phyloP scores from a whole-genome alignment of 176 grass and related monocot genomes.

The Eremochloa ophiuroides region DNA sequence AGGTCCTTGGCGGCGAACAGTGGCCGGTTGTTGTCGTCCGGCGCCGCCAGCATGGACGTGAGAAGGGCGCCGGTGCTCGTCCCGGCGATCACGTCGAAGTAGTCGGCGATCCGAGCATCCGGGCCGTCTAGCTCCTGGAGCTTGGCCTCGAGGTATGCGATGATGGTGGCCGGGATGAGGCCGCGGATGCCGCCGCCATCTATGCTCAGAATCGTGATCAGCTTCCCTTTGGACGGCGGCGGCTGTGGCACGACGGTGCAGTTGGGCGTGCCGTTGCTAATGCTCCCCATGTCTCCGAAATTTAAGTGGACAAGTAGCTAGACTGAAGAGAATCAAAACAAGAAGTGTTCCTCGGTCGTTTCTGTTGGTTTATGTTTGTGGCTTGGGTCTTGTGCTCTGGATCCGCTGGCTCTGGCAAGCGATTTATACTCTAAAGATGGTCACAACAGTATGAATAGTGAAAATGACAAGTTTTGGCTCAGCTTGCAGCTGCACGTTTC shows the following conservation, averaged over 20 bases:
- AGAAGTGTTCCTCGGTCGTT: too few relatives aligned
- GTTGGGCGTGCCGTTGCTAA: neutral
- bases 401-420: too few relatives aligned
- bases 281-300: conserved; percentile 1
- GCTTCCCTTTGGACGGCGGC: conserved; percentile 31
- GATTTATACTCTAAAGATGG: too few relatives aligned
- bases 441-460: too few relatives aligned
- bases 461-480: too few relatives aligned
- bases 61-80: conserved; percentile 62
- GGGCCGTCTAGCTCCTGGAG: conserved; percentile 66
- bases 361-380: too few relatives aligned
- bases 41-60: conserved; percentile 54
- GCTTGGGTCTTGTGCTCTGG: too few relatives aligned
- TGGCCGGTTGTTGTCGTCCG: conserved; percentile 42
- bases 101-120: conserved; percentile 52
- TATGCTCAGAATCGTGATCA: conserved; percentile 65
- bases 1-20: conserved; percentile 52
- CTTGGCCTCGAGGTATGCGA: conserved; percentile 52
- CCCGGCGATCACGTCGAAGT: conserved; percentile 66
- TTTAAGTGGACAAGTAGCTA: too few relatives aligned
- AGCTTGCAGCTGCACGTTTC: too few relatives aligned
- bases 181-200: conserved; percentile 76
- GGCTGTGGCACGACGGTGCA: neutral
- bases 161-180: conserved; percentile 56
- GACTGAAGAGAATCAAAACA: too few relatives aligned